phyloP scores from a whole-genome alignment of 2,329 filamentous ascomycete genomes.

The Aspergillus fumigatus region DNA sequence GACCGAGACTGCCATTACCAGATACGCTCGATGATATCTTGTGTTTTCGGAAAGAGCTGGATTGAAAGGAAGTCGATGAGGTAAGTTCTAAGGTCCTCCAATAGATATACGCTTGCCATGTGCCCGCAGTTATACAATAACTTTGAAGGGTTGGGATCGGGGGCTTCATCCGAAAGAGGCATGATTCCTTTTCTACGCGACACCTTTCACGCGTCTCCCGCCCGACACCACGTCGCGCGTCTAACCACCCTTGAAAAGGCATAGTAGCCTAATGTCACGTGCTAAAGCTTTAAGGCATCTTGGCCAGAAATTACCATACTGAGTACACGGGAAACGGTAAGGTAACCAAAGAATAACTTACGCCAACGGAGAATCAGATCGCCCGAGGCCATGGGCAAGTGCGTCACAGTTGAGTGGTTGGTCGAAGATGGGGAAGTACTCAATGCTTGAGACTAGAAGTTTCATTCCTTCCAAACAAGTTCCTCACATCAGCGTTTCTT shows the following conservation, averaged over 20 bases:
- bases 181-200: slow-evolving; percentile 12
- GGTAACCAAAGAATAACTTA: background rate
- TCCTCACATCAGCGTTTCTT: background rate
- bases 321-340: background rate
- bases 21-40: slow-evolving; percentile 9
- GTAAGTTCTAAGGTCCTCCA: background rate
- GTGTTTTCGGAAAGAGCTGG: slow-evolving; percentile 18
- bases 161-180: slow-evolving; percentile 13
- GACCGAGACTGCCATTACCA: slow-evolving; percentile 36
- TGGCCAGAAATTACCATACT: background rate
- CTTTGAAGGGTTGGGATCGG: background rate
- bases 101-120: background rate
- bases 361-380: background rate
- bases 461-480: background rate
- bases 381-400: background rate
- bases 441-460: background rate
- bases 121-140: background rate
- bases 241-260: background rate
- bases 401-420: slow-evolving; percentile 11
- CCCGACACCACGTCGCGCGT: slow-evolving; percentile 5
- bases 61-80: slow-evolving; percentile 1
- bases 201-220: slow-evolving; percentile 1
- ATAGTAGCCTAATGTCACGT: background rate
- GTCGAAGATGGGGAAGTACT: slow-evolving; percentile 2
- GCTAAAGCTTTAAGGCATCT: background rate